Evolutionary conservation across 305 asterid genomes (phyloP), one percentile per base, ranked within the genome.

Genomic region (Solanum hybrid): DNA sequence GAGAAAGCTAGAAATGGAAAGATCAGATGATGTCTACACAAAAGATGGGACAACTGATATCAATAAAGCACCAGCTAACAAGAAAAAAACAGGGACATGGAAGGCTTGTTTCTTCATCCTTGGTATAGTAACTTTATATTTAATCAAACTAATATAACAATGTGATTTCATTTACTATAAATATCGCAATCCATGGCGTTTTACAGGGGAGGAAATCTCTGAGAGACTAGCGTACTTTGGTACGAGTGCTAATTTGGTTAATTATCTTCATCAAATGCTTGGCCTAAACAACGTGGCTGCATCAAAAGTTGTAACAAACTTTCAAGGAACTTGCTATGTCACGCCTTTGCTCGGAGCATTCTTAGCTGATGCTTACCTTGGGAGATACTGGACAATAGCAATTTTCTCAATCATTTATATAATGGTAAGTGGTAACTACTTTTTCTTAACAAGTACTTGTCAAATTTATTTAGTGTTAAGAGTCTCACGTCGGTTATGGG

Each of bases 361-460:
- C 20, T 78, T 89, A 11, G 91, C 92, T 10, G 92, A 91, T 80
- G 64, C 92, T 2, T 91, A 91, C 82, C 51, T 91, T 1, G 92
- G 92, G 75, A 89, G 92, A 91, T 91, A 91, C 38, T 91, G 92
- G 92, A 91, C 92, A 5, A 89, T 88, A 76, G 89, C 92, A 46
- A 46, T 36, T 88, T 91, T 91, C 89, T 91, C 92, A 60, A 64
- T 88, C 40, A 2, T 91, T 77, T 91, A 91, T 91, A 87, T 88
- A 20, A 29, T 89, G 32, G 92, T 91, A 89, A 90, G 64, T 51
- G 22, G 64, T 14, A 16, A 5, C 87, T 36, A 29, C 11, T 51
- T 34, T 77, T 34, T 77, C 16, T 20, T 17, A 81, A 12, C 71
- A 35, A 37, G 35, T 37, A 71, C 42, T 27, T 31, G 36, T 29